Evolutionary conservation across 1,284 basidiomycete genomes (phyloP), one percentile per base, ranked within the genome.

Genomic region (Rhodotorula sp.): DNA sequence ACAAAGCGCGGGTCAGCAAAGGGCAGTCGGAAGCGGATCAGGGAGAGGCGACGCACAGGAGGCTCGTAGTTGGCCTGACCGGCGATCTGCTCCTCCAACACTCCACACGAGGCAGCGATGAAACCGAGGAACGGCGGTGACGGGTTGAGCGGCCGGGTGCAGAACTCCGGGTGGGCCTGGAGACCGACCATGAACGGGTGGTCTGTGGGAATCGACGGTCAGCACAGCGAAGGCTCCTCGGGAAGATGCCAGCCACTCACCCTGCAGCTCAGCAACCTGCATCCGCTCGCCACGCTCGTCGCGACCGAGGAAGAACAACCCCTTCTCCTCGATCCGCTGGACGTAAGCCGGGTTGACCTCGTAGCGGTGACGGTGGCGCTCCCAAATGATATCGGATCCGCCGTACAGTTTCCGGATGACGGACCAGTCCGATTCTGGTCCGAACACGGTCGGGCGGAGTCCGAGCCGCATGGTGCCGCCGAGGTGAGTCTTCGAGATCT

Each of bases 391-490:
- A 31, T 85, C 86, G 7, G 86, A 85, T 46, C 89, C 89, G n/a
- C 90, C 96, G 79, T 99, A 99, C 77, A 99, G 84, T 80, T 87
- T 86, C 46, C 93, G 86, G 56, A 88, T 85, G 77, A 88, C 89
- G 59, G 88, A 89, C 86, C 88, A 89, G 61, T 81, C 85, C 82
- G 81, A 84, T 62, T 81, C 80, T 20, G 85, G 81, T 73, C 90
- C 87, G 81, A 99, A 98, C 65, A 97, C 86, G 4, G 96, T 98
- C 8, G 97, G 94, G 29, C 96, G 89, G 64, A 99, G 85, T 31
- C 96, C 96, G 21, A 98, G 87, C 29, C 96, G 90, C 96, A 99
- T 99, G 31, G 96, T 99, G 43, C 96, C 96, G 67, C 96, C 96
- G 87, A 99, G 92, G 78, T 99, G 94, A 12, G 95, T 98, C 81